A percentile compares a stretch with the other conserved stretches of the same genome.
Conservation (phyloP, 2,329 filamentous ascomycete species). For the Venturia asperata region DNA sequence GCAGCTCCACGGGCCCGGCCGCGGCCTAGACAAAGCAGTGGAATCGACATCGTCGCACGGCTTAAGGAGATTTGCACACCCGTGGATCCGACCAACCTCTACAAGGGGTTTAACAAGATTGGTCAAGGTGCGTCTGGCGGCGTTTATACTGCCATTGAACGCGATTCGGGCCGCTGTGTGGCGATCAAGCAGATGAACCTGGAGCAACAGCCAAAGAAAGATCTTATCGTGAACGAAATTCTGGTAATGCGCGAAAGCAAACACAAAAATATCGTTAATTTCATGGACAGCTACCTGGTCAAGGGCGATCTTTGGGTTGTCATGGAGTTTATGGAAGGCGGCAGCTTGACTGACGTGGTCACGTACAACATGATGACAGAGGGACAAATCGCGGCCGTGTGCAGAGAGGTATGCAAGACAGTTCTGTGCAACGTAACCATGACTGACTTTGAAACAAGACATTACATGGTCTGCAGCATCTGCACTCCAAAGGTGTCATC, state of each 20-base stretch:
- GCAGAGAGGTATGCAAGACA: slow-evolving; percentile 59
- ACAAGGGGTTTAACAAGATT: slow-evolving; percentile 85
- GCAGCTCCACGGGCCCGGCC: slow-evolving; percentile 64
- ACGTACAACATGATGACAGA: slow-evolving; percentile 99
- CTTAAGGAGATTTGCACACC: slow-evolving; percentile 85
- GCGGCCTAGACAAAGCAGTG: slow-evolving; percentile 69
- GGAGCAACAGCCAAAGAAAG: slow-evolving; percentile 97
- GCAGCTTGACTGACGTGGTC: slow-evolving; percentile 93
- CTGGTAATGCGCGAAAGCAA: slow-evolving; percentile 98
- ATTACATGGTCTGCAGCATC: slow-evolving; percentile 80
- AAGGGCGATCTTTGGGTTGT: slow-evolving; percentile 93
- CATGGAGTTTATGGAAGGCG: slow-evolving; percentile 99
- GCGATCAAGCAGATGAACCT: slow-evolving; percentile 99
- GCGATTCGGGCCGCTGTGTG: slow-evolving; percentile 75
- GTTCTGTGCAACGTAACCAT: slow-evolving; percentile 2
- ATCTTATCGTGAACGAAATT: slow-evolving; percentile 98
- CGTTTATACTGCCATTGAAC: slow-evolving; percentile 86
- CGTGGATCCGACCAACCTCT: slow-evolving; percentile 81
- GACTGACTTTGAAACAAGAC: slow-evolving; percentile 48
- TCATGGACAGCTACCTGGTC: slow-evolving; percentile 92
- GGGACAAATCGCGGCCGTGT: slow-evolving; percentile 92
- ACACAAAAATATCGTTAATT: slow-evolving; percentile 98
- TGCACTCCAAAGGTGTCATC: slow-evolving; percentile 96
- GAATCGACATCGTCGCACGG: slow-evolving; percentile 72
- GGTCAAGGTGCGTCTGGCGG: slow-evolving; percentile 95